Evolutionary conservation across 2,329 filamentous ascomycete genomes (phyloP).

Genomic region (Beauveria scarabaeidicola): DNA sequence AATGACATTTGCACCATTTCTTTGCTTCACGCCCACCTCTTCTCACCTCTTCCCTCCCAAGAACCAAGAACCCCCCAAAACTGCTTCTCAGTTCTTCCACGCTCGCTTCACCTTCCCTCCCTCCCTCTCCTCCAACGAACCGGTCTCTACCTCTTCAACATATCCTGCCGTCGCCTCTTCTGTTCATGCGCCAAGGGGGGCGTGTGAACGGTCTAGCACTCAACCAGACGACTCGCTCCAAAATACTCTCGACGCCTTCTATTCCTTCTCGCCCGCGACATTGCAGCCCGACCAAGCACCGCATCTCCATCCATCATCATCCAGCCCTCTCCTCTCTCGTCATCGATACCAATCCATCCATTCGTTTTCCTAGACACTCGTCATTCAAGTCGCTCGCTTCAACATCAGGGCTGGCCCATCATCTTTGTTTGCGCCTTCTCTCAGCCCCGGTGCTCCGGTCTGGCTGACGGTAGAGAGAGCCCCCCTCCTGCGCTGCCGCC

Average conservation of each 20-base stretch:
- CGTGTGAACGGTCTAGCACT: not conserved
- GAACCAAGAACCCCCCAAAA: not conserved
- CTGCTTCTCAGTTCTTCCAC: not conserved
- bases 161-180: constrained; percentile 2
- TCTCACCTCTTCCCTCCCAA: not conserved
- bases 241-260: not conserved
- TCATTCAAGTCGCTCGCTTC: not conserved
- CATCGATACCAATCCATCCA: not conserved
- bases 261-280: not conserved
- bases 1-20: constrained; percentile 1
- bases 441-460: constrained; percentile 26
- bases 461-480: constrained; percentile 25
- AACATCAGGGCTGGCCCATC: not conserved
- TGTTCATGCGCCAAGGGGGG: constrained; percentile 7
- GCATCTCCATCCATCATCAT: not conserved
- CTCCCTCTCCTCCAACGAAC: not conserved
- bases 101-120: not conserved
- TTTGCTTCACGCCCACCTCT: constrained; percentile 3
- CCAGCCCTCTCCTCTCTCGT: not conserved
- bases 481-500: constrained; percentile 19
- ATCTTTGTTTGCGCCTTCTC: constrained; percentile 11
- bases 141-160: not conserved
- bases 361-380: not conserved
- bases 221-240: not conserved
- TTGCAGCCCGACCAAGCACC: not conserved